Evolutionary conservation across 805 yeast genomes (phyloP).

Genomic region (Jamesozyma piceae): DNA sequence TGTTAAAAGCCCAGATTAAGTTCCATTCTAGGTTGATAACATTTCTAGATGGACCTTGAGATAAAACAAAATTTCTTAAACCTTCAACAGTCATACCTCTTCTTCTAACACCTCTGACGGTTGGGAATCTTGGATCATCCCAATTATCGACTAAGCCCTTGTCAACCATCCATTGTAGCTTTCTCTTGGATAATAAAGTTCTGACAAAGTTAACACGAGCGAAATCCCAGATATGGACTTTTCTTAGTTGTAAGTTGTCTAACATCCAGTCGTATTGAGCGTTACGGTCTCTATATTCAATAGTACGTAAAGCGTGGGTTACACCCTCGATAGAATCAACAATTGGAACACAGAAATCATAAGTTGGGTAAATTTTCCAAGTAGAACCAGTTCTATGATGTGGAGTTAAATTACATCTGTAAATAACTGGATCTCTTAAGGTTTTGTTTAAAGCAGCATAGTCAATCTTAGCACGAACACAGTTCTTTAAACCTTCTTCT

Average conservation of each 20-base stretch:
- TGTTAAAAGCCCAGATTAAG: slow-evolving; percentile 94
- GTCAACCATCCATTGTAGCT: slow-evolving; percentile 98
- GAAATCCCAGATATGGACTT: slow-evolving; percentile 96
- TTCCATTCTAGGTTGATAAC: slow-evolving; percentile 97
- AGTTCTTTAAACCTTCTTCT: slow-evolving; percentile 82
- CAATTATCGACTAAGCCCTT: slow-evolving; percentile 78
- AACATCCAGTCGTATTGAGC: slow-evolving; percentile 97
- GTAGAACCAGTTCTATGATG: slow-evolving; percentile 90
- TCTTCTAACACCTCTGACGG: slow-evolving; percentile 98
- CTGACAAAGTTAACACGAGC: slow-evolving; percentile 95
- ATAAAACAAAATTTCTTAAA: slow-evolving; percentile 79
- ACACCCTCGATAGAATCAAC: slow-evolving; percentile 96
- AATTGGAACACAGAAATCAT: slow-evolving; percentile 96
- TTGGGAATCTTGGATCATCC: slow-evolving; percentile 99
- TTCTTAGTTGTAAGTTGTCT: slow-evolving; percentile 69
- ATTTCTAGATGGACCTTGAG: slow-evolving; percentile 97
- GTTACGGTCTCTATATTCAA: slow-evolving; percentile 97
- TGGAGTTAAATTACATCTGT: slow-evolving; percentile 94
- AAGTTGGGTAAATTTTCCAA: slow-evolving; percentile 97
- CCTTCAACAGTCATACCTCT: slow-evolving; percentile 99
- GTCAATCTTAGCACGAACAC: slow-evolving; percentile 95
- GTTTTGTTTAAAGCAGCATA: slow-evolving; percentile 88
- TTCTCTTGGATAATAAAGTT: slow-evolving; percentile 92
- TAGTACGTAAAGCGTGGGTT: slow-evolving; percentile 95
- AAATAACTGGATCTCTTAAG: slow-evolving; percentile 93